Percentiles rank a stretch among this genome's conserved stretches.
These are phyloP conservation scores for Globisporangium camurandrum DNA, from an alignment of 352 stramenopile species.

Conservation along the genomic window DNA sequence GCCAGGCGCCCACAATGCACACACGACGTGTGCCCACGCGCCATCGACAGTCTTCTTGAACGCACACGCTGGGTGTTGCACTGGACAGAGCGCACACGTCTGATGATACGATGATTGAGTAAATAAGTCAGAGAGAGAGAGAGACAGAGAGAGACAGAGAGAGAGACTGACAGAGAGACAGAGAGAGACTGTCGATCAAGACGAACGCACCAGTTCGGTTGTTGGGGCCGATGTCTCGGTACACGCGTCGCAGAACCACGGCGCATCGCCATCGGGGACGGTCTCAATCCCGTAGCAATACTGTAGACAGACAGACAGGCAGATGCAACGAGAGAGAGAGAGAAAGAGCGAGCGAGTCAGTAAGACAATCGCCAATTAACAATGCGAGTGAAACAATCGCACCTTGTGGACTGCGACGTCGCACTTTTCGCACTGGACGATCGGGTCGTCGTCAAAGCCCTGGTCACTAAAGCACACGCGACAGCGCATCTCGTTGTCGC, in stretches of 20 bases:
- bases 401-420: slow-evolving; percentile 82
- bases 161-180: not conserved
- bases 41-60: slow-evolving; percentile 81
- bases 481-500: slow-evolving; percentile 85
- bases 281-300: slow-evolving; percentile 84
- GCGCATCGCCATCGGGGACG: slow-evolving; percentile 71
- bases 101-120: slow-evolving; percentile 30
- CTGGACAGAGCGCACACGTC: slow-evolving; percentile 70
- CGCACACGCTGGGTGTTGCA: slow-evolving; percentile 55
- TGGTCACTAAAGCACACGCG: slow-evolving; percentile 86
- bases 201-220: slow-evolving; percentile 44
- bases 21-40: slow-evolving; percentile 83
- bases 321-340: not conserved
- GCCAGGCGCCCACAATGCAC: slow-evolving; percentile 77
- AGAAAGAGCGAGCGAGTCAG: not conserved
- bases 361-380: too few species aligned
- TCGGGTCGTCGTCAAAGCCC: slow-evolving; percentile 80
- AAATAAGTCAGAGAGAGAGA: not conserved
- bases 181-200: not conserved
- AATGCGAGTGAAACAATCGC: not conserved
- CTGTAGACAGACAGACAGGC: slow-evolving; percentile 16
- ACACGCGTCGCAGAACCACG: slow-evolving; percentile 85
- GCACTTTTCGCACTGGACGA: slow-evolving; percentile 85
- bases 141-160: not conserved
- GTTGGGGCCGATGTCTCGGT: slow-evolving; percentile 26